These are phyloP conservation scores for Pseudonitzschia pungens DNA, from an alignment of 108 stramenopile species.

Conservation along the genomic window DNA sequence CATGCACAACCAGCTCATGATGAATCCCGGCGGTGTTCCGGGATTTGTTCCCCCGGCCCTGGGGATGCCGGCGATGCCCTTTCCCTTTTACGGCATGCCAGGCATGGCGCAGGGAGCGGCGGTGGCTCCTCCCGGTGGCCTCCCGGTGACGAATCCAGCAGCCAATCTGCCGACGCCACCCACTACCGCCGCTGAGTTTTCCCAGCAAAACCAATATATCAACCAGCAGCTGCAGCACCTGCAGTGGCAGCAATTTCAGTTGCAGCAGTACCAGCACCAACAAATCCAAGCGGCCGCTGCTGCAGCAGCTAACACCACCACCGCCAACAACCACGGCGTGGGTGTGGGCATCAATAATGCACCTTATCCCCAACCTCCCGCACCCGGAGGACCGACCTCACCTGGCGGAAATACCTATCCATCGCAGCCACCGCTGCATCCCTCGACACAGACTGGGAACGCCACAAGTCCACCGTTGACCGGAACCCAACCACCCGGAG, in stretches of 20 bases:
- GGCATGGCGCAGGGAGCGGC: slow-evolving; percentile 6
- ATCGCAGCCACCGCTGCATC: background rate
- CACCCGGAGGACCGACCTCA: background rate
- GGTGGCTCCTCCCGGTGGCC: background rate
- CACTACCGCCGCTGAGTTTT: slow-evolving; percentile 27
- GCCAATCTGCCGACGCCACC: slow-evolving; percentile 30
- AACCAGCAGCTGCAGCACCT: slow-evolving; percentile 46
- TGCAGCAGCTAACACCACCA: slow-evolving; percentile 5
- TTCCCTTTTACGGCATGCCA: slow-evolving; percentile 24
- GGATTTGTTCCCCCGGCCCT: slow-evolving; percentile 24
- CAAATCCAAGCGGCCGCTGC: slow-evolving; percentile 4
- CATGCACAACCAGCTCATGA: slow-evolving; percentile 30
- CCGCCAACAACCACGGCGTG: background rate
- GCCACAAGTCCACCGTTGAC: background rate
- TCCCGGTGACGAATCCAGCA: background rate
- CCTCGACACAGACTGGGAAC: background rate
- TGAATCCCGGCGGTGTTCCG: slow-evolving; percentile 7
- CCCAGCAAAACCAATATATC: slow-evolving; percentile 42
- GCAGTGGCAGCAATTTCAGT: slow-evolving; percentile 50
- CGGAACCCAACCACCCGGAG: background rate
- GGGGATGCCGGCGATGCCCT: slow-evolving; percentile 23
- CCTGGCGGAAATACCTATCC: background rate
- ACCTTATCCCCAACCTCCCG: slow-evolving; percentile 1
- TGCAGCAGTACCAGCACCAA: slow-evolving; percentile 48
- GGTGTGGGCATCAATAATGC: background rate